Evolutionary conservation across 106 monocot genomes (phyloP), one percentile per base, ranked within the genome.

Genomic region (Dendrobium officinale): DNA sequence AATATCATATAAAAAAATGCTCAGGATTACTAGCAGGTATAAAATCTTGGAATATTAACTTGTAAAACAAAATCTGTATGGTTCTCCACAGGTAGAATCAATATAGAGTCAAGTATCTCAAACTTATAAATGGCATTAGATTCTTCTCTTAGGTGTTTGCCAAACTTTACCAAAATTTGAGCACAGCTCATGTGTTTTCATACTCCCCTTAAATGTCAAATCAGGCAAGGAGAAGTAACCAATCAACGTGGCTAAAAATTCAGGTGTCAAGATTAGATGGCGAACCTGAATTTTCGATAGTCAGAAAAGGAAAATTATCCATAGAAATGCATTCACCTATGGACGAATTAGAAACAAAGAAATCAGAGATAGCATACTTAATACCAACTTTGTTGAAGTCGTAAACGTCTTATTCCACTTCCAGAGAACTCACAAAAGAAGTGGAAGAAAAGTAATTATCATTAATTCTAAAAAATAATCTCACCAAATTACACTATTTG

Each of bases 191-290:
- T 85, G 79, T 77, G 27, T 43, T 41, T 85, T 29, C 10, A 76
- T 77, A 81, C 85, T 83, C 80, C 66, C 47, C 43, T 83, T 55
- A 45, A n/a, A 79, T 24, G 42, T 84, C 97, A 94, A 98, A 86
- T 92, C 89, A 85, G 94, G 86, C 81, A 98, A 91, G 55, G 88
- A 83, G 72, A 94, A 91, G 79, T 92, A 98, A 42, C 94, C 92
- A 84, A 94, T 88, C 41, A 98, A 3, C 80, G 91, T 85, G 45
- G 91, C 77, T 20, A 98, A 86, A 80, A 79, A 94, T 55, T 94
- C 89, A 66, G 92, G 80, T 75, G 90, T 83, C 77, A 98, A 81
- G 68, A 89, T 88, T 80, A 55, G 80, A 42, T 4, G 78, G 64
- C 19, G 33, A 78, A 58, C 73, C 79, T 31, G 83, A 83, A 83